A percentile compares a stretch with the other conserved stretches of the same genome.
These are phyloP conservation scores for Ajuga reptans DNA, from an alignment of 305 asterid genomes.

Conservation along the genomic window DNA sequence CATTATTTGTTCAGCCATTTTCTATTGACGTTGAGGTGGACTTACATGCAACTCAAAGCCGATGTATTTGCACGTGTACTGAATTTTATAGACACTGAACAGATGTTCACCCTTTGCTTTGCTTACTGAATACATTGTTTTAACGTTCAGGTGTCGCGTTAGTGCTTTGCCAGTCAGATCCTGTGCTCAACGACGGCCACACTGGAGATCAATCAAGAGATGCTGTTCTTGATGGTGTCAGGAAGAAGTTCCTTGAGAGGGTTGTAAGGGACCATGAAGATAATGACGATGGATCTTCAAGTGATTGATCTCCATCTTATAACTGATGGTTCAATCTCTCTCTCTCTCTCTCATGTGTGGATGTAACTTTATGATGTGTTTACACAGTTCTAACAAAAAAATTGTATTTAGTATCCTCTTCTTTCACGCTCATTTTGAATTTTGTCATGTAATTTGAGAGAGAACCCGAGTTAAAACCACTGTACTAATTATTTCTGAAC, in stretches of 20 bases:
- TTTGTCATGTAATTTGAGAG: no score
- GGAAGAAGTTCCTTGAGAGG: slow-evolving; percentile 76
- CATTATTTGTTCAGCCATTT: neutral
- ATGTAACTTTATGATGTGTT: neutral
- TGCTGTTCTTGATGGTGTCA: slow-evolving; percentile 69
- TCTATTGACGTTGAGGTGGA: neutral
- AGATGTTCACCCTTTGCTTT: neutral
- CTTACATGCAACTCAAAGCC: neutral
- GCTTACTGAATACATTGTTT: neutral
- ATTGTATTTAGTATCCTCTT: neutral
- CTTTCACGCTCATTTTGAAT: neutral
- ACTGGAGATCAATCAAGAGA: slow-evolving; percentile 67
- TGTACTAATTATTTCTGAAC: no score
- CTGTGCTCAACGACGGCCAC: slow-evolving; percentile 75
- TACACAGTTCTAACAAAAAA: neutral
- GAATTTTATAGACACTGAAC: neutral
- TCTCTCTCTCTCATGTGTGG: neutral
- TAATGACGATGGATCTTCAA: slow-evolving; percentile 57
- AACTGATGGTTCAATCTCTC: neutral
- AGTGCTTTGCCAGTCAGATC: slow-evolving; percentile 75
- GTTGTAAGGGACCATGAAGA: slow-evolving; percentile 66
- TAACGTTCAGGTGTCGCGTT: slow-evolving; percentile 65
- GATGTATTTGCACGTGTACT: neutral
- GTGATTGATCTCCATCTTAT: slow-evolving; percentile 37
- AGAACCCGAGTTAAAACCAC: no score